Conservation (phyloP, 83 land plant species). For the Thuja plicata region DNA sequence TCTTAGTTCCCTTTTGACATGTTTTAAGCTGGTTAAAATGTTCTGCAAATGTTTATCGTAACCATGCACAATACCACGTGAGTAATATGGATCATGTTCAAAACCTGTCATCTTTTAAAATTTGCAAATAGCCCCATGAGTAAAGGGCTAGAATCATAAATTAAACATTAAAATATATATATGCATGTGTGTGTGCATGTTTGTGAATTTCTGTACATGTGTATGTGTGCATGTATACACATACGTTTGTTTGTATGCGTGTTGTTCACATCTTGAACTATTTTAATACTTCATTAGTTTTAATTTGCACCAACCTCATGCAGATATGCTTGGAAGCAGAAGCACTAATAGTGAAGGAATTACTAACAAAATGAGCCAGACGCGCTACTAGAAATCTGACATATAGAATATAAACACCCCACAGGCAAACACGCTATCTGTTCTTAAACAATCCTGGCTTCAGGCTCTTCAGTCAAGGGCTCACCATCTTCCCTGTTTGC, state of each 20-base stretch:
- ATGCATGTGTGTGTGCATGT: background rate
- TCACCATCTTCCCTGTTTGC: background rate
- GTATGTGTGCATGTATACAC: background rate
- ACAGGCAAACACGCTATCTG: background rate
- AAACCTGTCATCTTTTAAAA: background rate
- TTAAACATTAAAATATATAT: background rate
- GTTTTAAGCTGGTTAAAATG: background rate
- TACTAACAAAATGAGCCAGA: background rate
- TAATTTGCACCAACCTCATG: background rate
- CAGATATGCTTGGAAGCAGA: background rate
- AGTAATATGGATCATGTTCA: background rate
- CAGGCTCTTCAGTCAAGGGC: background rate
- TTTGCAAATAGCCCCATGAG: background rate
- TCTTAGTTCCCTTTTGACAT: background rate
- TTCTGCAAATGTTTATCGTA: background rate
- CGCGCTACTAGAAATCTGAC: background rate
- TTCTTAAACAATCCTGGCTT: background rate
- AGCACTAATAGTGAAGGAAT: background rate
- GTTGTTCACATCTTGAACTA: background rate
- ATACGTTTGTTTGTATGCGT: background rate
- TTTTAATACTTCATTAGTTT: background rate
- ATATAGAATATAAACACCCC: background rate
- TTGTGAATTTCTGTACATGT: background rate
- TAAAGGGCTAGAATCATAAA: background rate
- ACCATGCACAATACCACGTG: background rate